Conservation (phyloP, 2,329 filamentous ascomycete genomes). For the Trichoderma hamatum region DNA sequence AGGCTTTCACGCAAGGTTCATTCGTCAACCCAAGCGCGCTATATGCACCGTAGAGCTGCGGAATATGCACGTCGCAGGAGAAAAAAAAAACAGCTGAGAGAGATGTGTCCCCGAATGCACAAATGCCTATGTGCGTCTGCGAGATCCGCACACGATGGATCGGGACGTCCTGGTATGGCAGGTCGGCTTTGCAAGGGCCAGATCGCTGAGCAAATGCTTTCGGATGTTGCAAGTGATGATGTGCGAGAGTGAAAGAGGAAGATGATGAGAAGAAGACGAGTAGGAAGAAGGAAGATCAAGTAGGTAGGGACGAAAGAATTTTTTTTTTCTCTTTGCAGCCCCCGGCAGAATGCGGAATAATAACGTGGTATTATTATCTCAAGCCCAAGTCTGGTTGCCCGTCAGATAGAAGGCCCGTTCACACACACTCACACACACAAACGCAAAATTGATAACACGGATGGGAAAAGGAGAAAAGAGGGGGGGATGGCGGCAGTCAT, state of each 20-base stretch:
- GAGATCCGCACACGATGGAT: conserved; percentile 11
- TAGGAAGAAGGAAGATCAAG: neutral
- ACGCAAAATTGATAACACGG: conserved; percentile 1
- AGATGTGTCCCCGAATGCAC: conserved; percentile 14
- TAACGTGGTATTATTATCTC: conserved; percentile 27
- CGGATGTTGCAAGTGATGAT: neutral
- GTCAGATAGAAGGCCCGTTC: conserved; percentile 29
- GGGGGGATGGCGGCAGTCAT: conserved; percentile 10
- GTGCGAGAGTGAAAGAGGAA: neutral
- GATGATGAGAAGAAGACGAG: neutral
- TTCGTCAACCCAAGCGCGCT: conserved; percentile 26
- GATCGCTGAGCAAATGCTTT: neutral
- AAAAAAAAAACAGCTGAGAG: conserved; percentile 3
- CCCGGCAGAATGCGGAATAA: conserved; percentile 29
- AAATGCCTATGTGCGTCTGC: conserved; percentile 19
- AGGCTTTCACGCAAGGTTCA: conserved; percentile 24
- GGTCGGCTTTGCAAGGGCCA: conserved; percentile 6
- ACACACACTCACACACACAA: conserved; percentile 15
- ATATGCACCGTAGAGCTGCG: conserved; percentile 18
- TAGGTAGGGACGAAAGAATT: conserved; percentile 6
- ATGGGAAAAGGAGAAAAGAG: neutral
- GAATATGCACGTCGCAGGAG: conserved; percentile 9
- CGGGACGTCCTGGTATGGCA: neutral
- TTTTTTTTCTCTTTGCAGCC: conserved; percentile 14
- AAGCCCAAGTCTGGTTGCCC: conserved; percentile 13